Base-by-base conservation (phyloP, 202 grass and related monocot genomes). In the Elaeis oleifera region DNA sequence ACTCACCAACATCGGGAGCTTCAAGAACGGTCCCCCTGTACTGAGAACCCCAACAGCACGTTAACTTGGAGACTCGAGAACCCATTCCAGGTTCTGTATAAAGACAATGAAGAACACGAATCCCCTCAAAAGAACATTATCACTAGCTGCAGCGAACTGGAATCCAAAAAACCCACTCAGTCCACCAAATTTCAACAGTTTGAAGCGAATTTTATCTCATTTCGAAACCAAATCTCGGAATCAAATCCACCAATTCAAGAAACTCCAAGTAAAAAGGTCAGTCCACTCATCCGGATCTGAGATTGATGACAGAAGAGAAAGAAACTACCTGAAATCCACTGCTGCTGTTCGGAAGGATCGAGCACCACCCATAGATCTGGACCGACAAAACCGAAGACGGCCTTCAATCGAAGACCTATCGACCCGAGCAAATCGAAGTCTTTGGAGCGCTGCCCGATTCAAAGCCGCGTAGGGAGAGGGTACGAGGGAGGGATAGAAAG, bases 1-100 rank as follows among this genome's bases (percentile, higher is more conserved):
- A 78, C 76, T 72, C 62, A 71, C 76, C 76, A 27, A 49, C 28
- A 24, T 71, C 81, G 4, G 79, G 14, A 50, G 3, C 68, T 39
- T 89, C 84, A 31, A 78, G 63, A 32, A 64, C 62, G 4, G 79
- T 48, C 18, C 77, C 81, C 54, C 75, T 80, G 74, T 55, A 67
- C 74, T 79, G 88, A 53, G 66, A 60, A 17, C 81, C 75, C 75
- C 79, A 92, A 75, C 87, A 92, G 63, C 86, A 95, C 60, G 28
- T 9, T 19, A 54, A 21, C 49, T 54, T 72, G 1, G 58, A 63
- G 17, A 62, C 15, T 18, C 70, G 18, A 54, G 59, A 51, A 53
- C 70, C 49, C 58, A 54, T 61, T 48, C 4, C 25, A 24, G 50
- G 16, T 3, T 53, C 9, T 44, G 16, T n/a, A 44, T 50, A 48